Conservation (phyloP, 768 basidiomycete species). For the Tylopilus vinaceipallidus region DNA sequence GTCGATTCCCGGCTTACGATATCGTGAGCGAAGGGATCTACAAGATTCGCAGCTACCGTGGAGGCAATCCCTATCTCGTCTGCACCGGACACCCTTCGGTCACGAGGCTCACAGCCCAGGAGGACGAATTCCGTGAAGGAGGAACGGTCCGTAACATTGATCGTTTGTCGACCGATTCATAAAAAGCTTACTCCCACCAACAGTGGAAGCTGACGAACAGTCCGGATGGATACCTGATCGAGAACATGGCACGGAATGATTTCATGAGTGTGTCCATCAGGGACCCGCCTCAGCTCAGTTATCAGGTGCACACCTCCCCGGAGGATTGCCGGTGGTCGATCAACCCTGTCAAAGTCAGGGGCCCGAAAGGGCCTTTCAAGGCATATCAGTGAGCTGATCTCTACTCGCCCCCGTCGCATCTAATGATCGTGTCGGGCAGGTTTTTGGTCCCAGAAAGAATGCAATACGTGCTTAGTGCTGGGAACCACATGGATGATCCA, state of each 20-base stretch:
- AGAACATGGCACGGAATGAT: background rate
- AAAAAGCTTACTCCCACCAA: background rate
- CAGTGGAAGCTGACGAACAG: conserved; percentile 1
- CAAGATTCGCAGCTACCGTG: conserved; percentile 5
- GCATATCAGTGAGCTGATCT: background rate
- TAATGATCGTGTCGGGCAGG: background rate
- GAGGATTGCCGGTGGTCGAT: background rate
- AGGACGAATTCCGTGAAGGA: background rate
- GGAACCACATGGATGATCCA: background rate
- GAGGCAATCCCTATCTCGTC: background rate
- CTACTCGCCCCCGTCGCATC: background rate
- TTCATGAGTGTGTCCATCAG: background rate
- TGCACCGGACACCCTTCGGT: background rate
- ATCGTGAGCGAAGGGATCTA: conserved; percentile 1
- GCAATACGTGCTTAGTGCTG: background rate
- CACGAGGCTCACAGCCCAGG: background rate
- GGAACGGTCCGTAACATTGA: background rate
- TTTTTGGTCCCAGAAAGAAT: background rate
- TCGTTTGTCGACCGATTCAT: too few species aligned
- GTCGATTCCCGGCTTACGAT: background rate
- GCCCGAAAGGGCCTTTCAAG: background rate
- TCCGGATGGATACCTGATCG: background rate
- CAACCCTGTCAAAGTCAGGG: background rate
- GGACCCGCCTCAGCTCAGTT: background rate
- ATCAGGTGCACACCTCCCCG: background rate